phyloP scores from a whole-genome alignment of 2,329 filamentous ascomycete genomes.

The Neofusicoccum sp. region DNA sequence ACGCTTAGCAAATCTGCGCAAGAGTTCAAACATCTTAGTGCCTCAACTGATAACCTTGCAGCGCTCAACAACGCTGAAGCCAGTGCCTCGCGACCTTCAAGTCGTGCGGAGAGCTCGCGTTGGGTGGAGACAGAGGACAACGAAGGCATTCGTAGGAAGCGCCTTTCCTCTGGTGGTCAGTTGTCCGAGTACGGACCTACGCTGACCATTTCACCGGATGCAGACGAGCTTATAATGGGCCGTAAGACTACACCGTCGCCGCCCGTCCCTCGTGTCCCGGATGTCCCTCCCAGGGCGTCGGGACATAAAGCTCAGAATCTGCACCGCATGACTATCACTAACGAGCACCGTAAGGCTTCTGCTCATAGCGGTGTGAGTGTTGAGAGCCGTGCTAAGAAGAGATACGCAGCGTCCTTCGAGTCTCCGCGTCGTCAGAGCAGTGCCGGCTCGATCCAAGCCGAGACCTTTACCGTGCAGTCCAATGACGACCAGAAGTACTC shows the following conservation, averaged over 20 bases:
- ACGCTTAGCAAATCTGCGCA: neutral
- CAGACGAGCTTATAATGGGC: constrained; percentile 14
- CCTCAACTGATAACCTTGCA: neutral
- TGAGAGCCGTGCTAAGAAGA: neutral
- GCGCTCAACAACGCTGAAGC: neutral
- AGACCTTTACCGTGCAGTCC: constrained; percentile 1
- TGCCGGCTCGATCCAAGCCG: constrained; percentile 2
- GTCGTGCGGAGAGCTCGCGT: neutral
- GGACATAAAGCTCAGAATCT: neutral
- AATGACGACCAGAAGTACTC: neutral
- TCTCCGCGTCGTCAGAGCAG: neutral
- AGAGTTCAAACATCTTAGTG: constrained; percentile 9
- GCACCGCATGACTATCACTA: constrained; percentile 10
- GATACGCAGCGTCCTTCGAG: neutral
- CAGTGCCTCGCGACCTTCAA: neutral
- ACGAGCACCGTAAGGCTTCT: constrained; percentile 14
- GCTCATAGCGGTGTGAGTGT: neutral
- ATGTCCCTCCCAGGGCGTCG: neutral
- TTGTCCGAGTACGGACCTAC: constrained; percentile 6
- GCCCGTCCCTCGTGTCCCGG: neutral
- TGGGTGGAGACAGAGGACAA: constrained; percentile 10
- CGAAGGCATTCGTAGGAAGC: constrained; percentile 9
- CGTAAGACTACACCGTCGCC: constrained; percentile 5
- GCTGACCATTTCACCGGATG: constrained; percentile 13
- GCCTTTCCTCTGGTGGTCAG: neutral